Conservation (phyloP, 257 asterid genomes). For the Fraxinus anomala region DNA sequence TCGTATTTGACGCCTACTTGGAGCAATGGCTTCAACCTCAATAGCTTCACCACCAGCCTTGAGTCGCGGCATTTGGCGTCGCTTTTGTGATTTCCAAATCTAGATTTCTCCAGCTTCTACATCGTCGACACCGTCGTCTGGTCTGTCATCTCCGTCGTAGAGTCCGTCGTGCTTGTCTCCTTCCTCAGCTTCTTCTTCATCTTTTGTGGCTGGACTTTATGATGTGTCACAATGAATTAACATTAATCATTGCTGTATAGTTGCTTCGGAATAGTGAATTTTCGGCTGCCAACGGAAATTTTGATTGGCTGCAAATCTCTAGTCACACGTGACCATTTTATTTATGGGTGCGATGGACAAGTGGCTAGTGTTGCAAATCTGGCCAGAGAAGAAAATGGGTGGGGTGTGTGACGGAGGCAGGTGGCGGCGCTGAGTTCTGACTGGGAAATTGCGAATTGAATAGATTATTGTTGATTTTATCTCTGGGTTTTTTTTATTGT, state of each 20-base stretch:
- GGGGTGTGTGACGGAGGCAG: no score
- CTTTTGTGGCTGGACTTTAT: conserved; percentile 64
- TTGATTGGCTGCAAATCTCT: no score
- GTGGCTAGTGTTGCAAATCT: no score
- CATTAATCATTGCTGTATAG: background rate
- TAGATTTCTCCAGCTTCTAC: background rate
- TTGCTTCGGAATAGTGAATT: background rate
- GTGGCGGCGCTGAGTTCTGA: no score
- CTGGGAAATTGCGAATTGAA: no score
- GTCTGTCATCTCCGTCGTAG: conserved; percentile 60
- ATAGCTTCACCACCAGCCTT: conserved; percentile 22
- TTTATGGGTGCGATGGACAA: no score
- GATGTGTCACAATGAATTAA: conserved; percentile 10
- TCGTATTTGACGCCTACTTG: conserved; percentile 46
- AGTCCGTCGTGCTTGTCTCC: conserved; percentile 62
- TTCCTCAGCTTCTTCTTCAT: conserved; percentile 62
- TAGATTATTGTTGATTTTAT: no score
- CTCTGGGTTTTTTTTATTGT: no score
- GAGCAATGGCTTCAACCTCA: conserved; percentile 32
- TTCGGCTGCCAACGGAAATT: background rate
- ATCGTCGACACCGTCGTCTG: conserved; percentile 55
- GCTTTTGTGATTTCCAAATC: conserved; percentile 42
- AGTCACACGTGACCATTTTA: no score
- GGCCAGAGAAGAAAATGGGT: no score
- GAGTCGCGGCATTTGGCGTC: conserved; percentile 39